Evolutionary conservation across 257 asterid species (phyloP).

Genomic region (Oldenlandia corymbosa): DNA sequence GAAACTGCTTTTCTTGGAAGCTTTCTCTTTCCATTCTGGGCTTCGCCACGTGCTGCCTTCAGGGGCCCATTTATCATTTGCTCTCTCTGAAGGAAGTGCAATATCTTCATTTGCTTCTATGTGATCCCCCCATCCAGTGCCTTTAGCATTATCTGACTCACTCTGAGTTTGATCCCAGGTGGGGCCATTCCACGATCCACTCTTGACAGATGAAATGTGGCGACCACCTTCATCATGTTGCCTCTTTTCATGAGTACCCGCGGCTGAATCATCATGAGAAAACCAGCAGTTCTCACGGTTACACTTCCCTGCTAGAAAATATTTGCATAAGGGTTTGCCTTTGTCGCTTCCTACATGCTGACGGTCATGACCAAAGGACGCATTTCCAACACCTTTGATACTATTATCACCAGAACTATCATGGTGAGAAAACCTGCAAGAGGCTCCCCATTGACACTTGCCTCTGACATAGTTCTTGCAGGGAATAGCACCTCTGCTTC

Average conservation of each 20-base stretch:
- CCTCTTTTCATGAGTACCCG: constrained; percentile 33
- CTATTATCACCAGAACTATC: constrained; percentile 36
- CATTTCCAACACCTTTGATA: constrained; percentile 34
- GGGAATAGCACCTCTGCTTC: constrained; percentile 42
- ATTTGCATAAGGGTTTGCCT: constrained; percentile 53
- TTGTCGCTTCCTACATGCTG: constrained; percentile 28
- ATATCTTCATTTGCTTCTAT: constrained; percentile 18
- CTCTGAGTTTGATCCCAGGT: constrained; percentile 38
- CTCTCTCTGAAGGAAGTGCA: constrained; percentile 25
- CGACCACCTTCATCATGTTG: constrained; percentile 33
- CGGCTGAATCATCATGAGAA: constrained; percentile 47
- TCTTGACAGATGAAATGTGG: constrained; percentile 27
- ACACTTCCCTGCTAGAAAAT: constrained; percentile 66
- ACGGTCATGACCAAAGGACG: constrained; percentile 36
- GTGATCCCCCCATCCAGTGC: constrained; percentile 38
- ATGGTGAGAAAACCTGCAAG: constrained; percentile 73
- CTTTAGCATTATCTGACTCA: constrained; percentile 23
- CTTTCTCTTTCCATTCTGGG: constrained; percentile 23
- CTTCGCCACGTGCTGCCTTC: constrained; percentile 31
- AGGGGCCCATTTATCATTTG: constrained; percentile 26
- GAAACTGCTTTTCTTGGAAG: constrained; percentile 24
- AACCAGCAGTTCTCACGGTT: constrained; percentile 55
- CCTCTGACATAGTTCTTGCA: constrained; percentile 65
- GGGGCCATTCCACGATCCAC: constrained; percentile 34
- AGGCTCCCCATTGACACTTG: constrained; percentile 68